These are phyloP conservation scores for Spergularia bocconei DNA, from an alignment of 148 eudicot genomes.

Conservation along the genomic window DNA sequence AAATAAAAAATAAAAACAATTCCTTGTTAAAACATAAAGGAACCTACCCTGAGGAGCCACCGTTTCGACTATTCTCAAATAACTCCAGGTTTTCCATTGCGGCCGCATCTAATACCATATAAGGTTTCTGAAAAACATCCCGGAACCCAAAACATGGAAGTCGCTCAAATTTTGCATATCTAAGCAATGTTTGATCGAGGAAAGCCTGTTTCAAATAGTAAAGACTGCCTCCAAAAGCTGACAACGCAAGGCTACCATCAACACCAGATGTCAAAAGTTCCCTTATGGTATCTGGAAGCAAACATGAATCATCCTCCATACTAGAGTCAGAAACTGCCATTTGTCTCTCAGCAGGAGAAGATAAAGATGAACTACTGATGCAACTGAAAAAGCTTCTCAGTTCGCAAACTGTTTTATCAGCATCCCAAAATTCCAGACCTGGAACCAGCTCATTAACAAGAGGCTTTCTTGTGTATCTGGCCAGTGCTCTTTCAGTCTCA, in stretches of 20 bases:
- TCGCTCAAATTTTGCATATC: slow-evolving; percentile 84
- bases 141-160: slow-evolving; percentile 69
- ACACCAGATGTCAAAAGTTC: slow-evolving; percentile 51
- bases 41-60: slow-evolving; percentile 80
- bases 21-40: background rate
- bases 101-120: slow-evolving; percentile 91
- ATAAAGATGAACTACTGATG: slow-evolving; percentile 26
- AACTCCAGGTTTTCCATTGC: slow-evolving; percentile 93
- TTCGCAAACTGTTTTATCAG: slow-evolving; percentile 73
- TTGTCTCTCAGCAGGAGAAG: slow-evolving; percentile 28
- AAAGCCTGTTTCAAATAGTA: slow-evolving; percentile 91
- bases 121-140: slow-evolving; percentile 56
- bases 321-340: slow-evolving; percentile 18
- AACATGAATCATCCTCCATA: slow-evolving; percentile 31
- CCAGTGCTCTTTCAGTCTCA: slow-evolving; percentile 76
- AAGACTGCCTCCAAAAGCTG: slow-evolving; percentile 90
- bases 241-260: slow-evolving; percentile 67
- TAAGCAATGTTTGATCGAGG: slow-evolving; percentile 78
- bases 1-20: background rate
- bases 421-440: slow-evolving; percentile 80
- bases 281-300: slow-evolving; percentile 57
- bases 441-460: slow-evolving; percentile 80
- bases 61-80: slow-evolving; percentile 83
- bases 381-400: slow-evolving; percentile 55
- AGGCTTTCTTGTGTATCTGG: slow-evolving; percentile 81